These are phyloP conservation scores for Nannizziopsis barbatae DNA, from an alignment of 2,329 filamentous ascomycete genomes.

Conservation along the genomic window DNA sequence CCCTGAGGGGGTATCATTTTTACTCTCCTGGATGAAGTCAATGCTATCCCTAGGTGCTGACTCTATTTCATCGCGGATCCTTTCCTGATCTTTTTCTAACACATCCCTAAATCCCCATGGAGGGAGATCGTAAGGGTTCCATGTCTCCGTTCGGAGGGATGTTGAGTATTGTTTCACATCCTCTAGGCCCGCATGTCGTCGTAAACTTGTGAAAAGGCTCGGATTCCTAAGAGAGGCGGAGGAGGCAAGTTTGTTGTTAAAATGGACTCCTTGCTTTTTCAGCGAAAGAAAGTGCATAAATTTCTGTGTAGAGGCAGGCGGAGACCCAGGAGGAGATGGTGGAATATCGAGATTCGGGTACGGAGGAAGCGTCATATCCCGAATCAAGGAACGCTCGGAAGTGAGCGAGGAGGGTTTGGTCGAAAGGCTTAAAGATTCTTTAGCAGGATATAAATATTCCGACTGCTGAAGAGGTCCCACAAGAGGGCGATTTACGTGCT, in stretches of 20 bases:
- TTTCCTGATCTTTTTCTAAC: slow-evolving; percentile 34
- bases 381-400: slow-evolving; percentile 39
- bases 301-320: slow-evolving; percentile 41
- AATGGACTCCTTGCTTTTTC: slow-evolving; percentile 52
- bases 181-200: slow-evolving; percentile 47
- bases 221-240: slow-evolving; percentile 51
- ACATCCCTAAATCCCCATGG: slow-evolving; percentile 39
- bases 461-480: slow-evolving; percentile 29
- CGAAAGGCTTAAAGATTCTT: slow-evolving; percentile 10
- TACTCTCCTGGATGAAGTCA: slow-evolving; percentile 28
- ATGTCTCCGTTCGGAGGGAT: slow-evolving; percentile 35
- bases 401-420: slow-evolving; percentile 40
- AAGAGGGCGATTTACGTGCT: slow-evolving; percentile 14
- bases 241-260: slow-evolving; percentile 49
- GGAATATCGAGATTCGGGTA: slow-evolving; percentile 37
- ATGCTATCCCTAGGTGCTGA: slow-evolving; percentile 28
- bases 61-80: slow-evolving; percentile 22
- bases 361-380: slow-evolving; percentile 45
- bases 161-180: slow-evolving; percentile 45
- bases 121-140: slow-evolving; percentile 32
- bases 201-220: slow-evolving; percentile 45
- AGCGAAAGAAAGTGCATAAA: slow-evolving; percentile 50
- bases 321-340: slow-evolving; percentile 37
- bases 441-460: slow-evolving; percentile 10
- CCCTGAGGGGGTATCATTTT: background rate